A percentile compares a stretch with the other conserved stretches of the same genome.
These are phyloP conservation scores for Globisporangium cederbergense DNA, from an alignment of 352 stramenopile genomes.

Conservation along the genomic window DNA sequence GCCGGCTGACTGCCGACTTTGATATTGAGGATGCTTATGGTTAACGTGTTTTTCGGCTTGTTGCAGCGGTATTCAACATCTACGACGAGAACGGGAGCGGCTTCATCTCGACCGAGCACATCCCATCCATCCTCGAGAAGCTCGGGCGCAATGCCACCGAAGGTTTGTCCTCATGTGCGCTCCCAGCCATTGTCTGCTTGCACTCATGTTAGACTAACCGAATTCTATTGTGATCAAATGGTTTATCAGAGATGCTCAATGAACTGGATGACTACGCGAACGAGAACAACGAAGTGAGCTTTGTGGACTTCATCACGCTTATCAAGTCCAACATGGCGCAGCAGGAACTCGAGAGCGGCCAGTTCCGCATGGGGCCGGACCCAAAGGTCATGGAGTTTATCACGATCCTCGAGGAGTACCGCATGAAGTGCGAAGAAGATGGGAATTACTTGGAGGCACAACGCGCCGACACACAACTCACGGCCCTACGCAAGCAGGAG, in stretches of 20 bases:
- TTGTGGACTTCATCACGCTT: slow-evolving; percentile 64
- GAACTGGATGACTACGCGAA: slow-evolving; percentile 59
- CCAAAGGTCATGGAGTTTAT: slow-evolving; percentile 94
- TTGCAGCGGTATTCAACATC: slow-evolving; percentile 69
- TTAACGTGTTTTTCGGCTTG: slow-evolving; percentile 1
- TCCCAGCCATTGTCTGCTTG: not conserved
- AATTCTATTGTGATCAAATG: not conserved
- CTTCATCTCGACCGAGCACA: slow-evolving; percentile 58
- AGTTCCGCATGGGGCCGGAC: slow-evolving; percentile 63
- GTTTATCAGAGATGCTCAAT: slow-evolving; percentile 54
- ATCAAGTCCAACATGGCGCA: slow-evolving; percentile 42
- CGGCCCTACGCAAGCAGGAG: slow-evolving; percentile 87
- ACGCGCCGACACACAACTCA: slow-evolving; percentile 84
- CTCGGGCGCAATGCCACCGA: slow-evolving; percentile 64
- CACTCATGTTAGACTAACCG: not conserved
- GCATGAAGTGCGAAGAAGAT: slow-evolving; percentile 92
- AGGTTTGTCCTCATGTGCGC: slow-evolving; percentile 27
- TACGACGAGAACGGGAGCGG: slow-evolving; percentile 66
- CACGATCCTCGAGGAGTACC: slow-evolving; percentile 92
- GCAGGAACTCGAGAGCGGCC: slow-evolving; percentile 41
- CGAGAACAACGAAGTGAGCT: slow-evolving; percentile 51
- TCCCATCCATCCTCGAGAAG: slow-evolving; percentile 74
- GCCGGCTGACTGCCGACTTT: not conserved
- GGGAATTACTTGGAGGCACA: slow-evolving; percentile 93
- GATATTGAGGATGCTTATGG: not conserved